Evolutionary conservation across 2,329 filamentous ascomycete genomes (phyloP).

Genomic region (Aureobasidium sp.): DNA sequence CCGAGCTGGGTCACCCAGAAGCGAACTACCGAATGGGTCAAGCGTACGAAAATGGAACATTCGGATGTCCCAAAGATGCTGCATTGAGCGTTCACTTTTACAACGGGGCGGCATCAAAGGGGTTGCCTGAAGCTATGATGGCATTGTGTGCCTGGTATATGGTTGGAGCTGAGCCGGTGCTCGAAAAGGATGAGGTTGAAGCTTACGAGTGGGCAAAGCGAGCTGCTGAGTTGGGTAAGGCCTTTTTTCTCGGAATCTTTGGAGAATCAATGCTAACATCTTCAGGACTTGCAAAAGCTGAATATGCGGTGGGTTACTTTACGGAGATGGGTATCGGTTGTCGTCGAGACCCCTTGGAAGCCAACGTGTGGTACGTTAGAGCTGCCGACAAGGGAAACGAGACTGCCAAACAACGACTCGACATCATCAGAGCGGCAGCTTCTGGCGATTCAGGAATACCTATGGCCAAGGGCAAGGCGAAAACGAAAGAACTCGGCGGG

Average conservation of each 20-base stretch:
- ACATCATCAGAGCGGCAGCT: slow-evolving; percentile 75
- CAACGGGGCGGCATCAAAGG: slow-evolving; percentile 79
- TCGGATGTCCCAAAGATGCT: slow-evolving; percentile 83
- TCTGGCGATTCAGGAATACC: slow-evolving; percentile 36
- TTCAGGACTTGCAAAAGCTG: slow-evolving; percentile 60
- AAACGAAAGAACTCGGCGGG: slow-evolving; percentile 26
- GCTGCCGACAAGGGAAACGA: slow-evolving; percentile 89
- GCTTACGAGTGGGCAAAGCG: slow-evolving; percentile 92
- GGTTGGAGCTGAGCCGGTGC: slow-evolving; percentile 82
- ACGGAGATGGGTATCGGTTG: slow-evolving; percentile 98
- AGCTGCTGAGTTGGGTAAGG: slow-evolving; percentile 75
- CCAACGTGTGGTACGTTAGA: slow-evolving; percentile 97
- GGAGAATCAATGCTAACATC: neutral
- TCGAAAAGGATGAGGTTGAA: slow-evolving; percentile 93
- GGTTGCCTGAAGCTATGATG: slow-evolving; percentile 90
- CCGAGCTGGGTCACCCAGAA: slow-evolving; percentile 81
- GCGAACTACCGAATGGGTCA: slow-evolving; percentile 88
- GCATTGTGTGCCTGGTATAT: slow-evolving; percentile 98
- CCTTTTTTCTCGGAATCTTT: slow-evolving; percentile 20
- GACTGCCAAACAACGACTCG: slow-evolving; percentile 76
- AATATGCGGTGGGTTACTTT: slow-evolving; percentile 94
- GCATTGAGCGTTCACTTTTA: slow-evolving; percentile 96
- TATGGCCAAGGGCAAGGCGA: slow-evolving; percentile 29
- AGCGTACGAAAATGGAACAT: slow-evolving; percentile 86
- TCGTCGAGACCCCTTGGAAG: slow-evolving; percentile 86